Conservation (phyloP, 306 rosid species). For the Crotalaria pallida region DNA sequence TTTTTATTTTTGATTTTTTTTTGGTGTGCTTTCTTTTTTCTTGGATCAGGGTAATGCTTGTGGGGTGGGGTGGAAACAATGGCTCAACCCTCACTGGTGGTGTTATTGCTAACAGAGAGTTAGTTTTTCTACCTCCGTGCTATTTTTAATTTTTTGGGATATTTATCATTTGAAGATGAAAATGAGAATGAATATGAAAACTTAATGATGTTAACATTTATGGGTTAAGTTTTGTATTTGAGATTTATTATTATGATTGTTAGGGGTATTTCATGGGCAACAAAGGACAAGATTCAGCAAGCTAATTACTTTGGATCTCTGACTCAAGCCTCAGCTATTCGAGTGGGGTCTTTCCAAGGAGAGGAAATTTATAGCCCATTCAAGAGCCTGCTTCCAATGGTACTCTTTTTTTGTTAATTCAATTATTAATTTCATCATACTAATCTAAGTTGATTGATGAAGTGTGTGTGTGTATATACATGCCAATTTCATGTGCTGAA, state of each 20-base stretch:
- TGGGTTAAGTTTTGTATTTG: background rate
- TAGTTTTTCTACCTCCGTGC: slow-evolving; percentile 20
- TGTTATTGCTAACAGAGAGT: slow-evolving; percentile 92
- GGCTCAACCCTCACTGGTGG: slow-evolving; percentile 90
- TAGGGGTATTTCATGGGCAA: slow-evolving; percentile 99
- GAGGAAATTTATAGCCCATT: slow-evolving; percentile 96
- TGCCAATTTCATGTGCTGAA: too few species aligned
- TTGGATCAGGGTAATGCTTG: slow-evolving; percentile 77
- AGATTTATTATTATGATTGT: background rate
- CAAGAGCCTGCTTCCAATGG: slow-evolving; percentile 96
- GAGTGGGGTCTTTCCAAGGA: slow-evolving; percentile 90
- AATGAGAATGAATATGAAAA: too few species aligned
- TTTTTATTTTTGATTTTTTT: background rate
- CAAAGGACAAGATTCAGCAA: slow-evolving; percentile 89
- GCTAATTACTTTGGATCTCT: slow-evolving; percentile 93
- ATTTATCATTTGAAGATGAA: background rate
- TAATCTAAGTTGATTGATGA: background rate
- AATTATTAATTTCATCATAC: background rate
- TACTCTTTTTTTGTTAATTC: background rate
- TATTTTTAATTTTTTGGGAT: background rate
- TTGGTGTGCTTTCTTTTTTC: background rate
- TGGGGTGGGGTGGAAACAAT: slow-evolving; percentile 98
- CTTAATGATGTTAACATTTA: background rate
- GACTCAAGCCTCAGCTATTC: slow-evolving; percentile 86
- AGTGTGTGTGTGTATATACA: too few species aligned